Base-by-base conservation (phyloP, 176 grass and related monocot genomes). In the Aegilops umbellulata region DNA sequence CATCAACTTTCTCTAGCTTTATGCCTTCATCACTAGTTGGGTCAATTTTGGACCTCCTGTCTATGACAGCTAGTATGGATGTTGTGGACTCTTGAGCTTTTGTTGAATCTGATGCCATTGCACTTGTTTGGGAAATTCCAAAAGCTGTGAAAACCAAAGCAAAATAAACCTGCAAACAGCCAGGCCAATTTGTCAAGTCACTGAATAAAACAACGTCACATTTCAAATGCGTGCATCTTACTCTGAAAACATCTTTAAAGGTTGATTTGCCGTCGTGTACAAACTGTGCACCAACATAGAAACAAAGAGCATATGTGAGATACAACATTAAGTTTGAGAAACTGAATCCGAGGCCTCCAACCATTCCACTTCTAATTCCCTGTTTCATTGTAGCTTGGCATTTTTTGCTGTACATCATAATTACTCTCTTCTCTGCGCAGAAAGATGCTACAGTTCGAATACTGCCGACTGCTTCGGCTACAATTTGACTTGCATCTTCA, bases 401-500 rank as follows among this genome's bases (percentile, higher is more conserved):
- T 69, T 93, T 93, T 84, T 85, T 22, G 11, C 44, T 78, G 82
- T 93, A 93, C 66, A 79, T 60, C 20, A 38, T 76, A 49, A 80
- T 76, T 44, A 90, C 72, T 85, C 82, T 90, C 65, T 93, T 85
- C 46, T 93, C 88, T 53, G 85, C 91, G 61, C 82, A 93, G 44
- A 93, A 93, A 51, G 91, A 93, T 79, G 85, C 91, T 84, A 93
- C 73, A 22, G 91, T 93, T 19, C 78, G 25, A 58, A 93, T 93
- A 44, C 66, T 88, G 49, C 85, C 57, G 27, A 90, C 84, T 24
- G 91, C 91, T 66, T 93, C 91, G 7, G 85, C 78, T 74, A 87
- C 91, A 15, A 93, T 35, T 79, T 93, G 91, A 74, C 91, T 76
- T 85, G 91, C 91, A 74, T 93, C 86, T 90, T 90, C 91, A 83